These are phyloP conservation scores for Plasmodium gaboni DNA, from an alignment of 169 alveolate genomes.

Conservation along the genomic window DNA sequence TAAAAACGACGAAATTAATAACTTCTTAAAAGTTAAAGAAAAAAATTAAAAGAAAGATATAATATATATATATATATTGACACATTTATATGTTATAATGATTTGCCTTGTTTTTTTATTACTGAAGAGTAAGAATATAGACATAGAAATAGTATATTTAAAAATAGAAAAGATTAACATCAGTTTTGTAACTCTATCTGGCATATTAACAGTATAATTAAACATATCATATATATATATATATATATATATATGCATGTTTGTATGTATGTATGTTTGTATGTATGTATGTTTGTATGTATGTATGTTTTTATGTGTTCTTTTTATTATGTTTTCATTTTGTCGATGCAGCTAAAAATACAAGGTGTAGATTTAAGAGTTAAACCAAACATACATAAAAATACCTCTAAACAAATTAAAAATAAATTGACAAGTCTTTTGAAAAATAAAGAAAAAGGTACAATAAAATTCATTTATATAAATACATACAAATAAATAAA, in stretches of 20 bases:
- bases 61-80: too few species aligned
- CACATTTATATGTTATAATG: too few species aligned
- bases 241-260: too few species aligned
- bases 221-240: not conserved
- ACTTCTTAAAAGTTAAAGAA: constrained; percentile 45
- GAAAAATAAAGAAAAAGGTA: constrained; percentile 37
- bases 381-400: constrained; percentile 56
- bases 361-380: constrained; percentile 69
- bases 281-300: not conserved
- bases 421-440: constrained; percentile 26
- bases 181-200: constrained; percentile 55
- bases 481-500: not conserved
- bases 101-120: not conserved
- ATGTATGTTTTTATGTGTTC: not conserved
- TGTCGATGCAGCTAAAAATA: constrained; percentile 22
- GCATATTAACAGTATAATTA: constrained; percentile 47
- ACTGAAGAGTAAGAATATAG: constrained; percentile 64
- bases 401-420: constrained; percentile 63
- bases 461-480: not conserved
- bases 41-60: too few species aligned
- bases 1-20: constrained; percentile 59
- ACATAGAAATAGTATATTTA: constrained; percentile 63
- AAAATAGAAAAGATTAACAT: constrained; percentile 66
- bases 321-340: not conserved
- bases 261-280: not conserved